Evolutionary conservation across 164 flowering plant species (phyloP).

Genomic region (Umbilicus rupestris): DNA sequence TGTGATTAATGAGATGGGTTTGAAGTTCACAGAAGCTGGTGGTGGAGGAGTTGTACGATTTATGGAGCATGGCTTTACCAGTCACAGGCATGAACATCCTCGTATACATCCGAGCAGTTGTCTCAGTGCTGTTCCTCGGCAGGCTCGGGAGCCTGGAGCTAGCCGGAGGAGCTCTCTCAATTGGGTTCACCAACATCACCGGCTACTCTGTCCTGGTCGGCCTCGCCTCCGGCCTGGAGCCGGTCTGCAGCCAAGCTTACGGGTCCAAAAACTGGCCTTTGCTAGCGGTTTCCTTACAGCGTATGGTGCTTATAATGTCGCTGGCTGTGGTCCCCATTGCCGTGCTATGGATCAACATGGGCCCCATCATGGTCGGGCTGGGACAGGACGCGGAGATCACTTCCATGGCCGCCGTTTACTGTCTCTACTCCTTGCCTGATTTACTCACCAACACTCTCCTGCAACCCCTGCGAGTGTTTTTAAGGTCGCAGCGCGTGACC

Average conservation of each 20-base stretch:
- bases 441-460: conserved; percentile 62
- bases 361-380: conserved; percentile 47
- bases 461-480: conserved; percentile 72
- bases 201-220: conserved; percentile 90
- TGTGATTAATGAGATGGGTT: background rate
- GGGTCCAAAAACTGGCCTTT: conserved; percentile 68
- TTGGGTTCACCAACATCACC: conserved; percentile 91
- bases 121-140: conserved; percentile 78
- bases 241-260: conserved; percentile 83
- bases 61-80: conserved; percentile 81
- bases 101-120: conserved; percentile 57
- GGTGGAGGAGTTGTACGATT: conserved; percentile 62
- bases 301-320: conserved; percentile 57
- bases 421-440: conserved; percentile 78
- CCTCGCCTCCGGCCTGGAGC: conserved; percentile 85
- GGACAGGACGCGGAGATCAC: conserved; percentile 79
- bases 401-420: conserved; percentile 67
- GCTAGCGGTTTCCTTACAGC: conserved; percentile 49
- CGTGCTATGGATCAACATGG: conserved; percentile 65
- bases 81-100: conserved; percentile 59
- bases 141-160: conserved; percentile 78
- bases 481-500: conserved; percentile 71
- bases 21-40: conserved; percentile 21
- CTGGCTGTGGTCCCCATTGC: conserved; percentile 59
- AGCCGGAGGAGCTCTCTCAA: conserved; percentile 88